Evolutionary conservation across 2,329 filamentous ascomycete genomes (phyloP), one percentile per base, ranked within the genome.

Genomic region (Hymenoscyphus linearis): DNA sequence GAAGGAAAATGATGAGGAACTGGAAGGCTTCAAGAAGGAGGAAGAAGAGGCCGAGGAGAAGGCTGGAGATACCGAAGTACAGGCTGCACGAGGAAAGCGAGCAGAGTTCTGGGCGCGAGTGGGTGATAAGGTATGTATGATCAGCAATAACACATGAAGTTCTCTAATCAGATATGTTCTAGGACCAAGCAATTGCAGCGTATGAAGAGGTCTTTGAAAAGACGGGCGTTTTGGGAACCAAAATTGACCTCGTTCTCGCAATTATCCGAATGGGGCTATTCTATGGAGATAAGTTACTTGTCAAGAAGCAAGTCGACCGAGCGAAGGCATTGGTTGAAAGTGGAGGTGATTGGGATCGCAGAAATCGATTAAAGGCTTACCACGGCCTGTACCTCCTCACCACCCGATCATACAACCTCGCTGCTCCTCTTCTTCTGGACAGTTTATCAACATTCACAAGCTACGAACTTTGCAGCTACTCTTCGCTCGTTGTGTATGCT

Each of bases 311-410:
- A 63, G 85, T 98, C 54, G 92, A 96, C 72, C 88, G 93, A 52
- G 93, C 93, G 69, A 91, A 90, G 78, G 84, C 89, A 3, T 82
- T 99, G 57, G 93, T 99, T 36, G 95, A 99, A 74, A 89, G 89
- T 67, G 95, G 95, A 68, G 95, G 95, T 75, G 95, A 99, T 77
- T 99, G 95, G 95, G 95, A 99, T 76, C 90, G 95, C 67, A 89
- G 95, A 75, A 99, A 99, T 81, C 89, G 95, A 64, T 86, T 99
- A 72, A 99, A 99, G 87, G 95, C 95, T 68, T 99, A 99, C 82
- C 92, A 96, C 74, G 95, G 95, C 65, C 83, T 99, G 60, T 89
- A 98, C 74, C 85, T 96, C 61, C 87, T 99, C 68, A 98, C 93
- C 26, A 85, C 95, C 67, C 92, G 95, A 69, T 93, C 92, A 64